These are phyloP conservation scores for Inga leiocalycina DNA, from an alignment of 306 rosid species.

Conservation along the genomic window DNA sequence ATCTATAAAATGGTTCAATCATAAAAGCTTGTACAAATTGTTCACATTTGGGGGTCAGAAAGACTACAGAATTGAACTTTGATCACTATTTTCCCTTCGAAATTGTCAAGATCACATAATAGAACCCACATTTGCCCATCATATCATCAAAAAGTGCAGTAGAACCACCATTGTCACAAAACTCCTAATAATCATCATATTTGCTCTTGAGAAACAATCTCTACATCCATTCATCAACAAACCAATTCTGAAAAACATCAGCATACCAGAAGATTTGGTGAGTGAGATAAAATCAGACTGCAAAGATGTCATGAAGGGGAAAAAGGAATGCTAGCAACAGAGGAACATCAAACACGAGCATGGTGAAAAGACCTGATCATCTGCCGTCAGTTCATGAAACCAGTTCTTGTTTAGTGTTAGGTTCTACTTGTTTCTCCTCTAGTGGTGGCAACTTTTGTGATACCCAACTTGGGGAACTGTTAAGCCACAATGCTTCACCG, in stretches of 20 bases:
- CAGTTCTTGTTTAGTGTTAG: slow-evolving; percentile 10
- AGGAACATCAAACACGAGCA: slow-evolving; percentile 16
- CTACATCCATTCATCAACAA: not conserved
- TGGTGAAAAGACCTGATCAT: slow-evolving; percentile 15
- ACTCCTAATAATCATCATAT: not conserved
- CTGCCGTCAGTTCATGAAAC: slow-evolving; percentile 21
- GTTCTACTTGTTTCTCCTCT: slow-evolving; percentile 27
- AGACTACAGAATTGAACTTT: not conserved
- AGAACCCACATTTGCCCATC: not conserved
- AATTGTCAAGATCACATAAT: not conserved
- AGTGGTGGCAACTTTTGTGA: slow-evolving; percentile 50
- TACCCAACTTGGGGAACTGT: slow-evolving; percentile 57
- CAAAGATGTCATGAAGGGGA: not conserved
- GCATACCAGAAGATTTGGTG: not conserved
- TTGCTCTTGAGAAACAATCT: not conserved
- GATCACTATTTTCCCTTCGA: not conserved
- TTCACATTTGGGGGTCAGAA: not conserved
- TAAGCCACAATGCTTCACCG: slow-evolving; percentile 62
- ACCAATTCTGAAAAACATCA: not conserved
- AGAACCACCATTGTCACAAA: not conserved
- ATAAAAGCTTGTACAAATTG: not conserved
- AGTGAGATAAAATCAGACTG: not conserved
- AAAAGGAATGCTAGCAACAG: not conserved
- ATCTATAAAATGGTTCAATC: not conserved
- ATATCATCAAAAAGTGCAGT: not conserved